A percentile compares a stretch with the other conserved stretches of the same genome.
phyloP scores from a whole-genome alignment of 139 green algal species.

The Tetradesmus lagerheimii region DNA sequence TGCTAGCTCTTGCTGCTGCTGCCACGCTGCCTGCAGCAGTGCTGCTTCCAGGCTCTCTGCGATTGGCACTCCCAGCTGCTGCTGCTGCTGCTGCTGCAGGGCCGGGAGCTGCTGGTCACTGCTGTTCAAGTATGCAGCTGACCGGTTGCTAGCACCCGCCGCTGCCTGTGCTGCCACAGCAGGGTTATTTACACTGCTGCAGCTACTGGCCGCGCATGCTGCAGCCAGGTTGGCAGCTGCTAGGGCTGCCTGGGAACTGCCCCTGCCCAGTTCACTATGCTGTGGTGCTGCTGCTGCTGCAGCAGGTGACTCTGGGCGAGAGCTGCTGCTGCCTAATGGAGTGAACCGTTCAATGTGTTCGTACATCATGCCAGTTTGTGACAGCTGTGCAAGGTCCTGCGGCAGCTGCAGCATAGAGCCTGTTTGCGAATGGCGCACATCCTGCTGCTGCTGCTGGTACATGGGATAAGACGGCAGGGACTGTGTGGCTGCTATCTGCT shows the following conservation, averaged over 20 bases:
- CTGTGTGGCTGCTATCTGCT: neutral
- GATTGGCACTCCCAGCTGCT: neutral
- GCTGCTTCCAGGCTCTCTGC: neutral
- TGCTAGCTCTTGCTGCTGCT: constrained; percentile 19
- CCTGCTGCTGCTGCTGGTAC: neutral
- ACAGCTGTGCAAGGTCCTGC: neutral
- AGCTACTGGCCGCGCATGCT: constrained; percentile 37
- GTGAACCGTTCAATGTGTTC: constrained; percentile 28
- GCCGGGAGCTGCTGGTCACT: neutral
- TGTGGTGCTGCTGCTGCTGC: constrained; percentile 32
- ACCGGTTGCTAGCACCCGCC: neutral
- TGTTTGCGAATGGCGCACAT: neutral
- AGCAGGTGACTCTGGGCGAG: neutral
- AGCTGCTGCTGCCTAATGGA: neutral
- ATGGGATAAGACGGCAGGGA: neutral
- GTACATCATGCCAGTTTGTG: neutral
- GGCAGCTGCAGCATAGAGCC: neutral
- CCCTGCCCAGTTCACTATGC: constrained; percentile 48
- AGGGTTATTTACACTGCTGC: neutral
- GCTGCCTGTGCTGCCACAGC: neutral
- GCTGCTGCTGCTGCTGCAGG: neutral
- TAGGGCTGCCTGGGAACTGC: neutral
- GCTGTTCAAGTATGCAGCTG: neutral
- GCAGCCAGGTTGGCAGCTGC: neutral
- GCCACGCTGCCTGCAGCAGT: neutral